These are phyloP conservation scores for Phialophora verrucosa DNA, from an alignment of 2,329 filamentous ascomycete genomes.

Conservation along the genomic window DNA sequence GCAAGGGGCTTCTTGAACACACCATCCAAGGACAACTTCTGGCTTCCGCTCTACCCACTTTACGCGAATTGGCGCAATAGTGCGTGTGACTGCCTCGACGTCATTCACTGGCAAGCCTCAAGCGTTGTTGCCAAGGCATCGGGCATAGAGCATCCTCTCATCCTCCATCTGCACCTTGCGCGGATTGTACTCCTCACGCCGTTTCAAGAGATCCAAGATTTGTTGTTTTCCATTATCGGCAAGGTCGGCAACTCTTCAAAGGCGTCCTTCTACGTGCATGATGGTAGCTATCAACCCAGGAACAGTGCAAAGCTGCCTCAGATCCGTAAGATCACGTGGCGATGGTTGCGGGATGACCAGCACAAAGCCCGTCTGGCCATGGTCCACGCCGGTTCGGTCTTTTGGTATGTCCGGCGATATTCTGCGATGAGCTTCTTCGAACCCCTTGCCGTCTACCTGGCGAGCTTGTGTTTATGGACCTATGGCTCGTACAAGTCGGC, in stretches of 20 bases:
- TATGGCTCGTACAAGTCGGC: constrained; percentile 46
- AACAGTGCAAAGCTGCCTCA: constrained; percentile 35
- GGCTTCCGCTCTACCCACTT: constrained; percentile 55
- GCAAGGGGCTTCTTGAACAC: constrained; percentile 46
- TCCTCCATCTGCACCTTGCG: constrained; percentile 62
- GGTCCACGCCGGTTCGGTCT: constrained; percentile 59
- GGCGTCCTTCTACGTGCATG: constrained; percentile 37
- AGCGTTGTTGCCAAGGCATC: constrained; percentile 55
- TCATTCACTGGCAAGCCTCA: constrained; percentile 65
- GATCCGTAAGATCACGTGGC: constrained; percentile 48
- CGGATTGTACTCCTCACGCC: constrained; percentile 60
- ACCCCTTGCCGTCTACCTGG: constrained; percentile 53
- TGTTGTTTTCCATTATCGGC: constrained; percentile 38
- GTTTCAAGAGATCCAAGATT: constrained; percentile 51
- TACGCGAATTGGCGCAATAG: constrained; percentile 56
- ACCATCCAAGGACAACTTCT: constrained; percentile 48
- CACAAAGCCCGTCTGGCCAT: constrained; percentile 64
- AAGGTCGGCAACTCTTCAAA: constrained; percentile 33
- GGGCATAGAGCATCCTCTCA: constrained; percentile 61
- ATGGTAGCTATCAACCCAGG: constrained; percentile 37
- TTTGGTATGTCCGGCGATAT: constrained; percentile 60
- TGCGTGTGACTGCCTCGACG: constrained; percentile 56
- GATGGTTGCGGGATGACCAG: constrained; percentile 59
- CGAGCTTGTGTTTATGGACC: constrained; percentile 57
- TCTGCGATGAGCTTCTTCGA: constrained; percentile 57